Conservation (phyloP, 2,329 filamentous ascomycete genomes). For the Thielaviopsis ethacetica region DNA sequence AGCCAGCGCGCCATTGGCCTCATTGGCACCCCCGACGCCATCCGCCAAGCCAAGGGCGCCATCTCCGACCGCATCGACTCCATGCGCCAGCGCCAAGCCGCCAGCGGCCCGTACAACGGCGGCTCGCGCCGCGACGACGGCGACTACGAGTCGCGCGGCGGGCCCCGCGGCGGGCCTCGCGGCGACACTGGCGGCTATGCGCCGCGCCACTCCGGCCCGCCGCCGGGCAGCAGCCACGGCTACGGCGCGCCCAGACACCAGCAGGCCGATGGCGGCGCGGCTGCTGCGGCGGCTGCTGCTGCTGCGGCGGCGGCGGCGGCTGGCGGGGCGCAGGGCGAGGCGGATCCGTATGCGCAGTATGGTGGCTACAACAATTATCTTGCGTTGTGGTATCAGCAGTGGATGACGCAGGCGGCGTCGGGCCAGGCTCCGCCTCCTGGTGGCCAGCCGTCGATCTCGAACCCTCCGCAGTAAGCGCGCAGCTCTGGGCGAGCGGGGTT, state of each 20-base stretch:
- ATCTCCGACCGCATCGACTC: slow-evolving; percentile 89
- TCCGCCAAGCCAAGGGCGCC: slow-evolving; percentile 63
- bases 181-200: slow-evolving; percentile 21
- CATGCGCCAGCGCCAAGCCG: slow-evolving; percentile 11
- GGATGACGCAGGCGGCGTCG: slow-evolving; percentile 27
- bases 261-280: slow-evolving; percentile 23
- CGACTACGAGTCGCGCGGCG: slow-evolving; percentile 23
- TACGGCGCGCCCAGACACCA: slow-evolving; percentile 20
- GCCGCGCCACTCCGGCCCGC: slow-evolving; percentile 25
- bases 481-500: background rate
- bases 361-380: slow-evolving; percentile 71
- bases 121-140: slow-evolving; percentile 7
- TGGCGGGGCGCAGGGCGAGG: slow-evolving; percentile 30
- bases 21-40: slow-evolving; percentile 60
- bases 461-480: slow-evolving; percentile 10
- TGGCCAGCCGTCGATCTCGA: slow-evolving; percentile 10
- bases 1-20: slow-evolving; percentile 74
- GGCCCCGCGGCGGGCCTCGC: slow-evolving; percentile 21
- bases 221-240: slow-evolving; percentile 14
- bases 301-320: background rate
- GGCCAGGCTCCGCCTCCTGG: slow-evolving; percentile 15
- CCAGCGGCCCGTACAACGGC: background rate
- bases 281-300: too few species aligned
- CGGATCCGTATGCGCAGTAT: slow-evolving; percentile 64
- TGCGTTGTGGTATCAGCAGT: slow-evolving; percentile 63